A percentile compares a stretch with the other conserved stretches of the same genome.
Evolutionary conservation across 129 eudicot genomes (phyloP).

Genomic region (Cynara cardunculus): DNA sequence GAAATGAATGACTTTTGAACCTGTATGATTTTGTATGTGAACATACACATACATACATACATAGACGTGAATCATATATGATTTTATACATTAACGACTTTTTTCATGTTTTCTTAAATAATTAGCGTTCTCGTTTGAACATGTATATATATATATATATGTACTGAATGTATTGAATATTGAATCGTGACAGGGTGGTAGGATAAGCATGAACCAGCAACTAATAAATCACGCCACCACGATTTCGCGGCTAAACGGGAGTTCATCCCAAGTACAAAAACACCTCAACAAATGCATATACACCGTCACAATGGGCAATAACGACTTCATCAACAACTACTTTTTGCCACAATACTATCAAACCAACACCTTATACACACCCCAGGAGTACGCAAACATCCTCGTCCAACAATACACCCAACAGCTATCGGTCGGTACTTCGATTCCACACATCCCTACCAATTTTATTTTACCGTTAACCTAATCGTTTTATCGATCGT

Average conservation of each 20-base stretch:
- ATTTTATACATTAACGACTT: too few species aligned
- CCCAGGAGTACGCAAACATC: constrained; percentile 25
- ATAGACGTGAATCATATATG: too few species aligned
- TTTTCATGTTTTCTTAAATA: too few species aligned
- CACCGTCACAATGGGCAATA: constrained; percentile 47
- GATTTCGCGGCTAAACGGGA: constrained; percentile 17
- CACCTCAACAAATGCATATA: constrained; percentile 52
- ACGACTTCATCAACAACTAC: constrained; percentile 60
- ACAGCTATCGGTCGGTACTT: constrained; percentile 28
- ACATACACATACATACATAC: too few species aligned
- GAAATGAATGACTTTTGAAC: too few species aligned
- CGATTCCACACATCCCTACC: neutral
- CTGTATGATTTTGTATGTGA: too few species aligned
- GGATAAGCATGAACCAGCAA: constrained; percentile 36
- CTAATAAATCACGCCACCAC: constrained; percentile 29
- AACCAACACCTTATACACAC: constrained; percentile 26
- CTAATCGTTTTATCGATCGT: neutral
- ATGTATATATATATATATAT: too few species aligned
- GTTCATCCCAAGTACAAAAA: neutral
- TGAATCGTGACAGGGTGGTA: constrained; percentile 38
- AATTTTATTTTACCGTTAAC: neutral
- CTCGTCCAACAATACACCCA: constrained; percentile 32
- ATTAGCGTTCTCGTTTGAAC: too few species aligned
- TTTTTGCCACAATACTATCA: constrained; percentile 30
- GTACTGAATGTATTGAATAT: too few species aligned